Evolutionary conservation across 83 land plant genomes (phyloP).

Genomic region (Thuja plicata): DNA sequence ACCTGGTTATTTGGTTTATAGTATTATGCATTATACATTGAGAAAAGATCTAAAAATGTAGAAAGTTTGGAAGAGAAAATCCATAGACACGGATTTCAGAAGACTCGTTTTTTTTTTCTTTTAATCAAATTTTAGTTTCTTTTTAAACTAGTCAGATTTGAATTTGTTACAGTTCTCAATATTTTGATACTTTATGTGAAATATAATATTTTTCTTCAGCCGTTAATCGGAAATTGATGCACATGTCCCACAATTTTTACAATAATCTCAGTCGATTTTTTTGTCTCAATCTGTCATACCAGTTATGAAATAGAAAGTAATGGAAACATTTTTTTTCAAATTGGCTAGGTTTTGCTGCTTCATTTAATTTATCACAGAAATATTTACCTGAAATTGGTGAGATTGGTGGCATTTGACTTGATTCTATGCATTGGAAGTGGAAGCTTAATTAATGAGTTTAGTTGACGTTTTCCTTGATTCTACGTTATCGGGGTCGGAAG

Average conservation of each 20-base stretch:
- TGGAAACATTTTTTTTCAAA: background rate
- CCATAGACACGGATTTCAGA: background rate
- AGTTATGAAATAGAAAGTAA: no score
- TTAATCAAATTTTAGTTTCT: background rate
- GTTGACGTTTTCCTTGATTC: background rate
- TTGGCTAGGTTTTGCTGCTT: background rate
- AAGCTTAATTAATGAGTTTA: background rate
- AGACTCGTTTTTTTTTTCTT: background rate
- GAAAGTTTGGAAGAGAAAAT: background rate
- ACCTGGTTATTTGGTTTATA: no score
- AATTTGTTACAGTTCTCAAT: background rate
- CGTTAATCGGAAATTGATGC: no score
- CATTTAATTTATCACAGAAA: background rate
- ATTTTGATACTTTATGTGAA: background rate
- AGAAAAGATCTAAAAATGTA: background rate
- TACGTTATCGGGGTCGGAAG: background rate
- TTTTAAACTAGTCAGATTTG: background rate
- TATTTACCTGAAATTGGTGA: background rate
- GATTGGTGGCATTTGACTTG: background rate
- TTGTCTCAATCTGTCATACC: no score
- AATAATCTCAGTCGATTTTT: no score
- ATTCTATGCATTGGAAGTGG: background rate
- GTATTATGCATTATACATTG: background rate
- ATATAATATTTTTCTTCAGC: no score
- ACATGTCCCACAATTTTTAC: no score